These are phyloP conservation scores for Hibiscus mutabilis DNA, from an alignment of 345 rosid genomes.

Conservation along the genomic window DNA sequence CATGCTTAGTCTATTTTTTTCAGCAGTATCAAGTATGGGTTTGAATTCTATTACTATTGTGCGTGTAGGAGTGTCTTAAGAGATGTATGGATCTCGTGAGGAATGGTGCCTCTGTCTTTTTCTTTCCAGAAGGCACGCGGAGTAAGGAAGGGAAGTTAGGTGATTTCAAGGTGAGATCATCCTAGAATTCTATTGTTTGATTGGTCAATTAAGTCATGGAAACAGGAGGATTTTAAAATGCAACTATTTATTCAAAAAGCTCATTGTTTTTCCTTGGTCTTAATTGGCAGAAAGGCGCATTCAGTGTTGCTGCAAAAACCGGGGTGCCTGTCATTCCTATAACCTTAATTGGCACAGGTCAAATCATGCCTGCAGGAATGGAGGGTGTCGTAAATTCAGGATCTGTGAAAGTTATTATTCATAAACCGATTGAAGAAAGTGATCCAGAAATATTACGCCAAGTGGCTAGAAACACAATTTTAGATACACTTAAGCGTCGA, in stretches of 20 bases:
- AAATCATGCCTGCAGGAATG: constrained; percentile 83
- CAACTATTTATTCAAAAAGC: neutral
- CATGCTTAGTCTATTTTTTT: neutral
- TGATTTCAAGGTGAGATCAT: constrained; percentile 66
- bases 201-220: neutral
- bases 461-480: constrained; percentile 60
- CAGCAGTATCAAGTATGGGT: neutral
- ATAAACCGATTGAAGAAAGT: constrained; percentile 61
- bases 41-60: constrained; percentile 14
- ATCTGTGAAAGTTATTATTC: constrained; percentile 59
- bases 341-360: constrained; percentile 83
- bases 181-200: neutral
- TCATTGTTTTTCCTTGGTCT: constrained; percentile 17
- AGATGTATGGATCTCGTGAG: constrained; percentile 70
- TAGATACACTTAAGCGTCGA: constrained; percentile 30
- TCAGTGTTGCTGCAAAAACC: constrained; percentile 74
- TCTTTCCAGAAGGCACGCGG: constrained; percentile 96
- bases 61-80: constrained; percentile 72
- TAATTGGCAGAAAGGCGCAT: constrained; percentile 80
- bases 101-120: constrained; percentile 76
- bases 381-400: constrained; percentile 71
- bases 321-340: constrained; percentile 78
- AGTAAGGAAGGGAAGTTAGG: constrained; percentile 81
- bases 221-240: neutral
- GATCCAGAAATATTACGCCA: constrained; percentile 51